Conservation (phyloP, 345 rosid genomes). For the Turnera subulata region DNA sequence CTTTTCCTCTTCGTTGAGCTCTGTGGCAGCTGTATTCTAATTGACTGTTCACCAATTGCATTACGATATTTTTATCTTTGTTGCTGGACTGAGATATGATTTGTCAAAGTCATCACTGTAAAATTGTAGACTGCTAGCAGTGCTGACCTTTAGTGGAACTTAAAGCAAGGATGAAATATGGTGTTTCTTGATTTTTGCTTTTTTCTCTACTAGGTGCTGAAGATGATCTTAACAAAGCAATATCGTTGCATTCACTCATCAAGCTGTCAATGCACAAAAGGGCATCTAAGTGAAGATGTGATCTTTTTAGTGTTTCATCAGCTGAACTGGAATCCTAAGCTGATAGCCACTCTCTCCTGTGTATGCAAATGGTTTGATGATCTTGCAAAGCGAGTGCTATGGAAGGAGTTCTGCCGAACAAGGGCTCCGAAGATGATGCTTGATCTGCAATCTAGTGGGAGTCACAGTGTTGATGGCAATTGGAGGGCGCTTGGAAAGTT, state of each 20-base stretch:
- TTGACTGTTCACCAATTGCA: too few species aligned
- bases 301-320: slow-evolving; percentile 82
- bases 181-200: slow-evolving; percentile 1
- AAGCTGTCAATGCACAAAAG: slow-evolving; percentile 88
- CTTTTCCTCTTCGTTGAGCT: too few species aligned
- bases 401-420: slow-evolving; percentile 90
- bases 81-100: too few species aligned
- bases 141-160: not conserved
- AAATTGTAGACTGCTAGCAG: not conserved
- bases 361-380: slow-evolving; percentile 98
- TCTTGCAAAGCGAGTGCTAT: slow-evolving; percentile 82
- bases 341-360: slow-evolving; percentile 72
- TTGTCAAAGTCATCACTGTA: too few species aligned
- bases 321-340: slow-evolving; percentile 89
- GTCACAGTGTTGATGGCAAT: slow-evolving; percentile 92
- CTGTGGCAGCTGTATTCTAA: too few species aligned
- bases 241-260: slow-evolving; percentile 92
- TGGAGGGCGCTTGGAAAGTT: slow-evolving; percentile 97
- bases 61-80: too few species aligned
- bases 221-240: slow-evolving; percentile 76
- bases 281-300: slow-evolving; percentile 83
- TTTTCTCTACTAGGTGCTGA: slow-evolving; percentile 2
- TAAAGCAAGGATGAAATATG: too few species aligned
- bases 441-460: slow-evolving; percentile 87
- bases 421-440: slow-evolving; percentile 95